Percentiles rank a stretch among this genome's conserved stretches.
Conservation (phyloP, 2,329 filamentous ascomycete genomes). For the Microsporum audouinii region DNA sequence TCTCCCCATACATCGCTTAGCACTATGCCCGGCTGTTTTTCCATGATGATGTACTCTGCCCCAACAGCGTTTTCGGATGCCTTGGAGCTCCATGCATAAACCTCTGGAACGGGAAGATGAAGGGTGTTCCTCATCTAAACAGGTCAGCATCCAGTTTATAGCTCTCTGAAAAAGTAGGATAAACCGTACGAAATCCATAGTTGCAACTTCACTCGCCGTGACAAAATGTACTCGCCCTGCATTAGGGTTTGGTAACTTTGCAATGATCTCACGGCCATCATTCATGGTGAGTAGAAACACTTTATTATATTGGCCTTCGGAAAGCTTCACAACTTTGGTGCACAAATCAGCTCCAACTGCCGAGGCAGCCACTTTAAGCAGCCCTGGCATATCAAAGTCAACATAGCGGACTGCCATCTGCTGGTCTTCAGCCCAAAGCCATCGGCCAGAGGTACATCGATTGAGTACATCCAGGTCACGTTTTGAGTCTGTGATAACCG, state of each 20-base stretch:
- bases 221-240: slow-evolving; percentile 12
- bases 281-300: slow-evolving; percentile 22
- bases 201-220: slow-evolving; percentile 31
- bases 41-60: slow-evolving; percentile 29
- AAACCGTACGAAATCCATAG: slow-evolving; percentile 22
- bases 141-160: slow-evolving; percentile 3
- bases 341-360: slow-evolving; percentile 22
- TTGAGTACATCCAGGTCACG: slow-evolving; percentile 13
- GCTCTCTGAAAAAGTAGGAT: slow-evolving; percentile 8
- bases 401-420: slow-evolving; percentile 18
- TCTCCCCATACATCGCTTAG: slow-evolving; percentile 17
- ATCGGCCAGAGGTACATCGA: slow-evolving; percentile 23
- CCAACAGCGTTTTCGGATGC: slow-evolving; percentile 20
- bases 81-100: slow-evolving; percentile 10
- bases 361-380: slow-evolving; percentile 22
- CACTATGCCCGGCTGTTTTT: slow-evolving; percentile 15
- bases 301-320: slow-evolving; percentile 26
- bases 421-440: slow-evolving; percentile 26
- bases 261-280: slow-evolving; percentile 13
- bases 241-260: slow-evolving; percentile 15
- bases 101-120: slow-evolving; percentile 13
- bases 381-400: slow-evolving; percentile 25
- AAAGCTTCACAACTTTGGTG: slow-evolving; percentile 11
- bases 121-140: slow-evolving; percentile 12
- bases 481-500: slow-evolving; percentile 11